phyloP scores from a whole-genome alignment of 495 filamentous ascomycete genomes.

The Penicillium ucsense region DNA sequence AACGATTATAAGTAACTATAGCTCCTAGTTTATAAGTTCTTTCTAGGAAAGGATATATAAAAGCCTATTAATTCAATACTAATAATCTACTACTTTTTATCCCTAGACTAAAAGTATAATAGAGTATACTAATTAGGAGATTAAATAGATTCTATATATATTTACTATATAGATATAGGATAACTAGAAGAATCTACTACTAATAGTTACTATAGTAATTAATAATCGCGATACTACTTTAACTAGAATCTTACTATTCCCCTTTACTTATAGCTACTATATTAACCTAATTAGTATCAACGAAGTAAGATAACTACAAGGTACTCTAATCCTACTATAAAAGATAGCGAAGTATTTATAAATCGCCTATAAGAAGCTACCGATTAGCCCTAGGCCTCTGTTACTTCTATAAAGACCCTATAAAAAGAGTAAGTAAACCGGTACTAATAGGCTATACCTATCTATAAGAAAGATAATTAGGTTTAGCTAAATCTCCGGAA shows the following conservation, averaged over 20 bases:
- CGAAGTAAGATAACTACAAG: background rate
- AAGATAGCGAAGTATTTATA: background rate
- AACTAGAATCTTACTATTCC: background rate
- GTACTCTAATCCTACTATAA: background rate
- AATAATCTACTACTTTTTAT: slow-evolving; percentile 1
- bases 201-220: background rate
- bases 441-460: background rate
- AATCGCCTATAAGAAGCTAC: slow-evolving; percentile 1
- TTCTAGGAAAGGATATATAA: background rate
- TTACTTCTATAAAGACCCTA: background rate
- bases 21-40: background rate
- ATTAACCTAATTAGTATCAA: background rate
- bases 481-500: slow-evolving; percentile 1
- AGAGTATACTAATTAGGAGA: background rate
- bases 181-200: background rate
- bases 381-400: background rate
- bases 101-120: background rate
- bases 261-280: background rate
- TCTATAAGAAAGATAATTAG: background rate
- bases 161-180: background rate
- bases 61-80: background rate
- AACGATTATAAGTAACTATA: background rate
- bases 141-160: background rate
- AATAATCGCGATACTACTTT: background rate
- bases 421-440: background rate